Evolutionary conservation across 805 yeast genomes (phyloP).

Genomic region (Metschnikowia bowlesiae): DNA sequence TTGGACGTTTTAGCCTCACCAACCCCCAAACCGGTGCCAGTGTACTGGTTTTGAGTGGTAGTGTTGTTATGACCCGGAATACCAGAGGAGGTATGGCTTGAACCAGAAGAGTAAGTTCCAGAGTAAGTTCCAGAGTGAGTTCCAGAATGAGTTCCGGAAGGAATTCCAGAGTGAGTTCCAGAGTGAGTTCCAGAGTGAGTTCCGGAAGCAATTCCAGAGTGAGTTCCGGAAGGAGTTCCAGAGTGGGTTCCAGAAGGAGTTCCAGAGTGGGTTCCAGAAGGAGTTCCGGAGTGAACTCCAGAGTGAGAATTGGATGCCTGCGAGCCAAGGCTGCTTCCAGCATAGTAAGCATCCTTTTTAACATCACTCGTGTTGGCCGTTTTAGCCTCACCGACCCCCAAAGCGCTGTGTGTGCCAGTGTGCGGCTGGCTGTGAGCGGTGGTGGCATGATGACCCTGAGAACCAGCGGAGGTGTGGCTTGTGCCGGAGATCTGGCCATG

Average conservation of each 20-base stretch:
- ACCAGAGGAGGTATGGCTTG: neutral
- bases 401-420: constrained; percentile 11
- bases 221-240: too few relatives aligned
- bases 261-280: neutral
- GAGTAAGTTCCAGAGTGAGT: too few relatives aligned
- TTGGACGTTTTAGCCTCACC: constrained; percentile 3
- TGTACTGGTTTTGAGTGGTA: neutral
- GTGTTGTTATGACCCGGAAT: neutral
- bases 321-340: constrained; percentile 12
- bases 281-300: neutral
- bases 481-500: neutral
- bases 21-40: constrained; percentile 19
- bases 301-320: neutral
- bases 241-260: neutral
- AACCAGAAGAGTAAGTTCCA: too few relatives aligned
- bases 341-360: constrained; percentile 5
- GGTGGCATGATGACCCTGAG: neutral
- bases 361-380: neutral
- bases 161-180: too few relatives aligned
- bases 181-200: too few relatives aligned
- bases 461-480: neutral
- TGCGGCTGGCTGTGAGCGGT: neutral
- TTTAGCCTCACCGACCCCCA: constrained; percentile 15
- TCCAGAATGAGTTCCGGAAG: too few relatives aligned
- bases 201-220: too few relatives aligned